These are phyloP conservation scores for Echeveria elegans DNA, from an alignment of 164 flowering plant species.

Conservation along the genomic window DNA sequence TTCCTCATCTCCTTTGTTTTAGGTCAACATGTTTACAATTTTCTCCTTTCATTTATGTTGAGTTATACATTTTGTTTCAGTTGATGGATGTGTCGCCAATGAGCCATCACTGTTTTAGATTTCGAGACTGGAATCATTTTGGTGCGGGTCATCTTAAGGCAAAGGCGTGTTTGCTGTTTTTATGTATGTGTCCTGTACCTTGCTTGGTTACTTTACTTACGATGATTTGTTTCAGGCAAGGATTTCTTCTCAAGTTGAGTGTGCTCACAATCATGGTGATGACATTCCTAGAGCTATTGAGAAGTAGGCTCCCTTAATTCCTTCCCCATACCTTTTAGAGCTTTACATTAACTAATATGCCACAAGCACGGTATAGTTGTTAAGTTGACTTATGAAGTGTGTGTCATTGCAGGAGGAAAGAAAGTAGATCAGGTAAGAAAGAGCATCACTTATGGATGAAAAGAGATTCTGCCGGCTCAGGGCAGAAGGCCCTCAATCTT, in stretches of 20 bases:
- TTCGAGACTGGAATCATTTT: not conserved
- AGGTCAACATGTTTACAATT: not conserved
- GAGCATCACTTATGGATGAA: constrained; percentile 86
- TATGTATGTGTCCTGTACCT: not conserved
- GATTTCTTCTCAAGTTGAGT: not conserved
- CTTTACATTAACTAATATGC: not conserved
- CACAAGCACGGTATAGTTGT: not conserved
- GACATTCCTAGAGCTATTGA: not conserved
- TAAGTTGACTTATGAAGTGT: not conserved
- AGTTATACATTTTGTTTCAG: not conserved
- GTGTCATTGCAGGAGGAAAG: constrained; percentile 12
- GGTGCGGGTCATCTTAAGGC: not conserved
- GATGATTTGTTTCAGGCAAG: not conserved
- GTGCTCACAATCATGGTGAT: not conserved
- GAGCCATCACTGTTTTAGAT: not conserved
- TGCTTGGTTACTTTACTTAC: not conserved
- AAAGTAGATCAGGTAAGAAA: constrained; percentile 20
- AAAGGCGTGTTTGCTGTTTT: not conserved
- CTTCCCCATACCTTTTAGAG: not conserved
- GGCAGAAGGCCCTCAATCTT: constrained; percentile 78
- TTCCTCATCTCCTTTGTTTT: not conserved
- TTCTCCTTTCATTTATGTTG: not conserved
- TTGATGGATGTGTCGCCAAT: not conserved
- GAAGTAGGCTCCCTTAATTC: not conserved
- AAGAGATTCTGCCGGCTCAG: constrained; percentile 77